A percentile compares a stretch with the other conserved stretches of the same genome.
Evolutionary conservation across 768 basidiomycete genomes (phyloP).

Genomic region (Lepiota venenata): DNA sequence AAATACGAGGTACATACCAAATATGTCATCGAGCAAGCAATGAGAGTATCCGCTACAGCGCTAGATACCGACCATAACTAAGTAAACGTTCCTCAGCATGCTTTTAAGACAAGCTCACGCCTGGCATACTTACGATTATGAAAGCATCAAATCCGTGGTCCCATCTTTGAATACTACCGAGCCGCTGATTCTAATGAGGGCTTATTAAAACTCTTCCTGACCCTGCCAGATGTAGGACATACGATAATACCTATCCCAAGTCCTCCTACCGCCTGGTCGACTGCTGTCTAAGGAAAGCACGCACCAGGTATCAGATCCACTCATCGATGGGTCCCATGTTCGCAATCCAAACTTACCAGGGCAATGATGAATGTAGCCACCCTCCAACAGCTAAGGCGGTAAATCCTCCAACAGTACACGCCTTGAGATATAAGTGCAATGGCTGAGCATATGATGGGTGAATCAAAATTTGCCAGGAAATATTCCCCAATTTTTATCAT

Average conservation of each 20-base stretch:
- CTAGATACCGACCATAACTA: conserved; percentile 7
- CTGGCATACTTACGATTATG: conserved; percentile 2
- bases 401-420: conserved; percentile 12
- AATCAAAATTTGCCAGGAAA: conserved; percentile 9
- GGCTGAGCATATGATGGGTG: conserved; percentile 7
- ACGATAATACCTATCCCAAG: conserved; percentile 10
- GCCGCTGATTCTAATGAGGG: conserved; percentile 1
- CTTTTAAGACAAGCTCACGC: no score
- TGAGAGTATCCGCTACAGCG: conserved; percentile 5
- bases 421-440: conserved; percentile 11
- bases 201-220: no score
- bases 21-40: conserved; percentile 5
- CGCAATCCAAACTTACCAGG: neutral
- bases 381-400: conserved; percentile 3
- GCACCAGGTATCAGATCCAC: neutral
- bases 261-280: conserved; percentile 2
- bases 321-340: neutral
- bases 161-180: conserved; percentile 6
- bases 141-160: neutral
- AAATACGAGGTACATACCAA: neutral
- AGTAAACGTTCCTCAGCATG: neutral
- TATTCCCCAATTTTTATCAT: conserved; percentile 6
- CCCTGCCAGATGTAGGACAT: neutral
- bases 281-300: neutral
- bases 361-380: neutral